phyloP scores from a whole-genome alignment of 345 rosid genomes.

The Boechera retrofracta region DNA sequence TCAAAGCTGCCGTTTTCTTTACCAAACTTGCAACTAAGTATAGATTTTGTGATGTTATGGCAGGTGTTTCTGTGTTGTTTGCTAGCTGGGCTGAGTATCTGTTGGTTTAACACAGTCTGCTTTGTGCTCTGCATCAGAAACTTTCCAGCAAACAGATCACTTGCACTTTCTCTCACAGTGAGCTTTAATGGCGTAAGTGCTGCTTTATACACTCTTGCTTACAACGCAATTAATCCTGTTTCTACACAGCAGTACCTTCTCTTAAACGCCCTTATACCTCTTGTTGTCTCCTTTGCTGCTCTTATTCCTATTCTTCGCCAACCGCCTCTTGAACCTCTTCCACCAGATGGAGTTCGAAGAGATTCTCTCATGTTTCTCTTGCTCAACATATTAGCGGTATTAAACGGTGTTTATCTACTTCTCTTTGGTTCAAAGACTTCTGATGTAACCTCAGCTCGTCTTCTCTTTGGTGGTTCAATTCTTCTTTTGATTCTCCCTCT shows the following conservation, averaged over 20 bases:
- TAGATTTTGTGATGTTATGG: conserved; percentile 31
- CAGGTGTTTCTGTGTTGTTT: conserved; percentile 87
- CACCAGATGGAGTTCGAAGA: conserved; percentile 68
- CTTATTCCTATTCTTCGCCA: conserved; percentile 86
- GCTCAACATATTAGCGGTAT: conserved; percentile 66
- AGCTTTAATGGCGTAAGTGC: conserved; percentile 97
- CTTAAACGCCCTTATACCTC: conserved; percentile 71
- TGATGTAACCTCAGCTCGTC: conserved; percentile 48
- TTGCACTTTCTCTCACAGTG: conserved; percentile 88
- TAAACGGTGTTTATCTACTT: conserved; percentile 87
- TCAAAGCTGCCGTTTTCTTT: background rate
- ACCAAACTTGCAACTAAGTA: conserved; percentile 11
- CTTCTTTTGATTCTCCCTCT: conserved; percentile 72
- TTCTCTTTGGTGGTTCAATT: conserved; percentile 74
- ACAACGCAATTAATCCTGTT: conserved; percentile 67
- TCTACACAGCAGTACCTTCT: conserved; percentile 69
- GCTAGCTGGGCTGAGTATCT: conserved; percentile 88
- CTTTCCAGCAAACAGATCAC: conserved; percentile 74
- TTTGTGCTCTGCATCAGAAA: conserved; percentile 88
- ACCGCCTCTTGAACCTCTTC: conserved; percentile 76
- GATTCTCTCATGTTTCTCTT: conserved; percentile 81
- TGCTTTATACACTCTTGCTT: conserved; percentile 82
- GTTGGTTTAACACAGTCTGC: conserved; percentile 99
- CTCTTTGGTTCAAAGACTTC: conserved; percentile 58
- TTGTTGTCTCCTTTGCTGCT: conserved; percentile 63